Evolutionary conservation across 768 basidiomycete genomes (phyloP).

Genomic region (Tricholoma flavovirens): DNA sequence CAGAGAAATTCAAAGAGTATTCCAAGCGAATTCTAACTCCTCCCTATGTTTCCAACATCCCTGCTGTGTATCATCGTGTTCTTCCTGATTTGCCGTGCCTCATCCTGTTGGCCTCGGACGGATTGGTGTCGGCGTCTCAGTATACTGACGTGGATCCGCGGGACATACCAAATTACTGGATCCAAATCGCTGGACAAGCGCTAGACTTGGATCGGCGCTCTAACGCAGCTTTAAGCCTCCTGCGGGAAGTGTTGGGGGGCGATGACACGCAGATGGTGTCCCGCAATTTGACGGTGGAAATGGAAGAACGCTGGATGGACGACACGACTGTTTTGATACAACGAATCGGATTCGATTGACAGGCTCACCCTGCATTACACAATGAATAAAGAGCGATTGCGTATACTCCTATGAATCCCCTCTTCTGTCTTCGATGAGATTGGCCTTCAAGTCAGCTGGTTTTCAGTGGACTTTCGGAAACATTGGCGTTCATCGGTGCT

Average conservation of each 20-base stretch:
- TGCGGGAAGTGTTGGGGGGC: conserved; percentile 43
- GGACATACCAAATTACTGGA: conserved; percentile 29
- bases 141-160: conserved; percentile 23
- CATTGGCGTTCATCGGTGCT: too few relatives aligned
- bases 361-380: background rate
- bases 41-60: conserved; percentile 43
- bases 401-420: too few relatives aligned
- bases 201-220: conserved; percentile 16
- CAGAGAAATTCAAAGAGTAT: conserved; percentile 33
- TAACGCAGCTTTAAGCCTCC: conserved; percentile 34
- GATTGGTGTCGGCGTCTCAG: conserved; percentile 41
- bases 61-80: conserved; percentile 38
- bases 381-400: too few relatives aligned
- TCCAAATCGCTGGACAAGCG: conserved; percentile 22
- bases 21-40: conserved; percentile 43
- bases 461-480: too few relatives aligned
- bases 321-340: conserved; percentile 48
- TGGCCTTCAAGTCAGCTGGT: too few relatives aligned
- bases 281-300: conserved; percentile 43
- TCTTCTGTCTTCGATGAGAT: too few relatives aligned
- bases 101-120: conserved; percentile 49
- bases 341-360: background rate
- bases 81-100: conserved; percentile 24
- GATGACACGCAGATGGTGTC: conserved; percentile 36
- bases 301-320: conserved; percentile 47